Evolutionary conservation across 106 monocot species (phyloP).

Genomic region (Acorus gramineus): DNA sequence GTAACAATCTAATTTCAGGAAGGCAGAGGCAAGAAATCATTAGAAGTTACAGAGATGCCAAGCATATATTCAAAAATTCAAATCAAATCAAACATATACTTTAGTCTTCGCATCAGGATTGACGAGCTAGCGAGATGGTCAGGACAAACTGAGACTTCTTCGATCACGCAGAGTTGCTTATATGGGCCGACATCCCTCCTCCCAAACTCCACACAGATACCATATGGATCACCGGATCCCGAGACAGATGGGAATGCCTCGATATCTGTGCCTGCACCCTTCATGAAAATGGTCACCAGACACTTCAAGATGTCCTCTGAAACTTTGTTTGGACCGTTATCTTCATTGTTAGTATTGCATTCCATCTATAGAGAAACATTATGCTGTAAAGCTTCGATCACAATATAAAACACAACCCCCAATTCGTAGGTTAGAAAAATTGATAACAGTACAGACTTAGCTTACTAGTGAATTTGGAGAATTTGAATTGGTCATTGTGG

Average conservation of each 20-base stretch:
- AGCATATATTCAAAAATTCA: not conserved
- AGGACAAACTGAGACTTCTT: constrained; percentile 18
- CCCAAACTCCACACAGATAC: constrained; percentile 45
- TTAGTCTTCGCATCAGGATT: constrained; percentile 32
- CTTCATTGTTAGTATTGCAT: constrained; percentile 6
- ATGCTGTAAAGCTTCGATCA: too few relatives aligned
- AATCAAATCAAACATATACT: constrained; percentile 19
- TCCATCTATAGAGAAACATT: too few relatives aligned
- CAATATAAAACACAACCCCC: too few relatives aligned
- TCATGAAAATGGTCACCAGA: constrained; percentile 39
- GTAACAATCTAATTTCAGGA: constrained; percentile 34
- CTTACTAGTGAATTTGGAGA: not conserved
- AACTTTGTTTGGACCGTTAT: constrained; percentile 46
- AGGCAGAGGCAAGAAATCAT: not conserved
- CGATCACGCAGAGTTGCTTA: constrained; percentile 35
- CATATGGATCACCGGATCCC: constrained; percentile 52
- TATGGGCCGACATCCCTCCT: constrained; percentile 75
- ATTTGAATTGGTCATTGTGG: not conserved
- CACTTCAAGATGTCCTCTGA: constrained; percentile 71
- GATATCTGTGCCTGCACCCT: constrained; percentile 12
- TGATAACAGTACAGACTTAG: too few relatives aligned
- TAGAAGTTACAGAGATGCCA: too few relatives aligned
- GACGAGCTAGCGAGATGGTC: constrained; percentile 16
- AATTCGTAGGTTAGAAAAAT: too few relatives aligned
- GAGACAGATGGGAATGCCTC: constrained; percentile 42